Conservation (phyloP, 441 rosid genomes). For the Populus hybrid region DNA sequence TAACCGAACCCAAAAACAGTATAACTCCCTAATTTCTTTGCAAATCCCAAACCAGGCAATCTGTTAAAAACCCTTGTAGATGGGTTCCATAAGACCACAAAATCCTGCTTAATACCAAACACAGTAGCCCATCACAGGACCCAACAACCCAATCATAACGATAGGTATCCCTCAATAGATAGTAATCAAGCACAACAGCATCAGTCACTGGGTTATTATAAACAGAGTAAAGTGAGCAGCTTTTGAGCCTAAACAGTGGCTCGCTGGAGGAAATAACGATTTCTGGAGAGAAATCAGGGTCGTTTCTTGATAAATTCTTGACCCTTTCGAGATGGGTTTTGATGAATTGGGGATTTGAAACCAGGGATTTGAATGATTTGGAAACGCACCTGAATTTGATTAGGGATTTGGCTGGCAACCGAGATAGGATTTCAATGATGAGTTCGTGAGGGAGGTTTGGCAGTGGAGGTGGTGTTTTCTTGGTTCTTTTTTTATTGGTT, state of each 20-base stretch:
- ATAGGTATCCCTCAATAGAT: neutral
- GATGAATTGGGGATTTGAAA: conserved; percentile 18
- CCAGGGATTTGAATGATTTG: conserved; percentile 13
- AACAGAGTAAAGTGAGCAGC: conserved; percentile 11
- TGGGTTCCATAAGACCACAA: conserved; percentile 20
- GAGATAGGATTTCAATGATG: conserved; percentile 15
- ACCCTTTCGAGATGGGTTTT: conserved; percentile 16
- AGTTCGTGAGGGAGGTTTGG: conserved; percentile 17
- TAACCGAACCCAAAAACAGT: conserved; percentile 21
- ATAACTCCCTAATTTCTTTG: conserved; percentile 5
- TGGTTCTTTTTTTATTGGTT: neutral
- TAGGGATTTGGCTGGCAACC: conserved; percentile 19
- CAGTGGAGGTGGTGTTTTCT: neutral
- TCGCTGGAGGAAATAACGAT: neutral
- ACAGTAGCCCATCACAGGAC: conserved; percentile 25
- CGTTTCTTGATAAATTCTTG: neutral
- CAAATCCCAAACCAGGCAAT: conserved; percentile 11
- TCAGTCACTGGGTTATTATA: conserved; percentile 2
- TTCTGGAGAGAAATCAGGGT: neutral
- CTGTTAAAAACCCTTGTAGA: neutral
- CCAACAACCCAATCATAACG: conserved; percentile 15
- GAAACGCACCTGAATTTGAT: conserved; percentile 16
- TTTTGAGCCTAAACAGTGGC: neutral
- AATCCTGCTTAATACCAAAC: conserved; percentile 6
- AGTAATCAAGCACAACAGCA: neutral